These are phyloP conservation scores for Croton laevigatus DNA, from an alignment of 441 rosid species.

Conservation along the genomic window DNA sequence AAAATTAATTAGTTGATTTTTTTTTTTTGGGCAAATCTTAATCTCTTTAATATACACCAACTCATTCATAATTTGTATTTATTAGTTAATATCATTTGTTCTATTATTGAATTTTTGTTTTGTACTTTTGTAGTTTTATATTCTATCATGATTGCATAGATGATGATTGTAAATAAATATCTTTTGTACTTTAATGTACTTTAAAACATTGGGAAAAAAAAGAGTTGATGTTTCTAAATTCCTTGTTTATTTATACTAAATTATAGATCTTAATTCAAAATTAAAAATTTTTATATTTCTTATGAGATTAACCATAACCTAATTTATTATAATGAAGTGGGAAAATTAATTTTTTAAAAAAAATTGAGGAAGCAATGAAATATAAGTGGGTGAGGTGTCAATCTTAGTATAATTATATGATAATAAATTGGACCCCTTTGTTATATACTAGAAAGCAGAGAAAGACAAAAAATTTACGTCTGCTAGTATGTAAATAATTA, in stretches of 20 bases:
- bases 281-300: too few relatives aligned
- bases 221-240: too few relatives aligned
- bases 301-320: too few relatives aligned
- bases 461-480: background rate
- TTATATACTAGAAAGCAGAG: background rate
- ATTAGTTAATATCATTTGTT: background rate
- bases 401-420: background rate
- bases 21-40: too few relatives aligned
- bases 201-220: background rate
- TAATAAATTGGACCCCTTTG: background rate
- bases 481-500: background rate
- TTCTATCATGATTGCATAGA: background rate
- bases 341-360: too few relatives aligned
- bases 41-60: background rate
- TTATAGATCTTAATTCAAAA: too few relatives aligned
- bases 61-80: too few relatives aligned
- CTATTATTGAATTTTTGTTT: background rate
- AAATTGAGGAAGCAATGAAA: background rate
- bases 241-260: too few relatives aligned
- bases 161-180: background rate
- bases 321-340: too few relatives aligned
- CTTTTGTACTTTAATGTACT: background rate
- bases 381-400: background rate
- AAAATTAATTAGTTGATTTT: too few relatives aligned
- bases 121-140: background rate